Evolutionary conservation across 1,284 basidiomycete genomes (phyloP).

Genomic region (Anthracocystis setariae): DNA sequence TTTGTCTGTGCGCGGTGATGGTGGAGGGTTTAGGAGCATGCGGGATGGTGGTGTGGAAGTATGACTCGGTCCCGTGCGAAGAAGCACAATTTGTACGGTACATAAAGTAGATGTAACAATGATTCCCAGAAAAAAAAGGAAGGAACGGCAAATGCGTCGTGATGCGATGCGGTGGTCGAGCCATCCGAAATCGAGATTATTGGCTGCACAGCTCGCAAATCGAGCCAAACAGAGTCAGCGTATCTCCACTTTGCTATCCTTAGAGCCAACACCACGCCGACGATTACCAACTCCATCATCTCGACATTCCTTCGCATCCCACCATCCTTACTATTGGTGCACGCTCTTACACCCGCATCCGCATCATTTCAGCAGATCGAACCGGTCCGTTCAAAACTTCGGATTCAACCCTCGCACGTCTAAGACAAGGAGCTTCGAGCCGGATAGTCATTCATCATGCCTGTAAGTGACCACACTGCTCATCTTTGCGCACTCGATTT

Average conservation of each 20-base stretch:
- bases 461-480: conserved; percentile 3
- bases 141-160: no score
- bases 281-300: neutral
- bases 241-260: neutral
- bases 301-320: neutral
- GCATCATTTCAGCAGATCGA: no score
- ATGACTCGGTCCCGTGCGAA: neutral
- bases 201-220: conserved; percentile 4
- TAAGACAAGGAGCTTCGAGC: no score
- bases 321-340: no score
- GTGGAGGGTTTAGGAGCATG: neutral
- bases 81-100: neutral
- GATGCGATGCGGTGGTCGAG: conserved; percentile 18
- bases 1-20: conserved; percentile 5
- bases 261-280: neutral
- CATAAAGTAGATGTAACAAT: neutral
- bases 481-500: no score
- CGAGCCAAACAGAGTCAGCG: neutral
- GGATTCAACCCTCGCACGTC: no score
- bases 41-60: neutral
- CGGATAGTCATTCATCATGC: conserved; percentile 11
- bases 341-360: no score
- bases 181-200: conserved; percentile 16
- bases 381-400: no score
- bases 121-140: neutral